Evolutionary conservation across 2,329 filamentous ascomycete species (phyloP), one percentile per base, ranked within the genome.

Genomic region (Exophiala mesophila): DNA sequence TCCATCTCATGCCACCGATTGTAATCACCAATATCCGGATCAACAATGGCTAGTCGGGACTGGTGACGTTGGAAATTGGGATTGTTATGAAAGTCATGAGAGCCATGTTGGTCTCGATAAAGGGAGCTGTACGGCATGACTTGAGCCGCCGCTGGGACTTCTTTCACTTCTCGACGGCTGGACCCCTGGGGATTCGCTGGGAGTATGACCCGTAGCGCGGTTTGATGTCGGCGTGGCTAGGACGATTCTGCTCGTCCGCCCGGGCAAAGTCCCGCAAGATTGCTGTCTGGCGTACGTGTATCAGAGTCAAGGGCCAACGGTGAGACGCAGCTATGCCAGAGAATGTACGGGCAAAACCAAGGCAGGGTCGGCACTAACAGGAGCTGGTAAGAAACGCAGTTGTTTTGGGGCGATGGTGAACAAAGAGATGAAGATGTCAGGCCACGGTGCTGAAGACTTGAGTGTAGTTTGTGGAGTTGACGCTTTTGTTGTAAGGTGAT

Each of bases 1-100:
- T 52, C 50, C 50, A 52, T 52, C 50, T 52, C 50, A 49, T 52
- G 50, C 46, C 47, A 51, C 48, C 45, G 41, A 39, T 20, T 45
- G 46, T 47, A 49, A 47, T 52, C 50, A 31, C 44, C 35, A 15
- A 41, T 39, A 41, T 52, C 50, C 20, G 50, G 46, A 34, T 50
- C 44, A 39, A 52, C 44, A 32, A 52, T 52, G 21, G 46, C 46
- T 34, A 50, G 29, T 28, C 45, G 49, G 37, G 44, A 39, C 32
- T 45, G 32, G 23, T 42, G 41, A 46, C 41, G 24, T 29, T 50
- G 47, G 44, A 50, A 50, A 21, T 19, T 36, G 15, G 36, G 39
- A 36, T 49, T 41, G 40, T 39, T 46, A 30, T 45, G 44, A 41
- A 52, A 52, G 46, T 49, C 46, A 49, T 45, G 50, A 49, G 46